Evolutionary conservation across 2,329 filamentous ascomycete genomes (phyloP).

Genomic region (Ascochyta pisi): DNA sequence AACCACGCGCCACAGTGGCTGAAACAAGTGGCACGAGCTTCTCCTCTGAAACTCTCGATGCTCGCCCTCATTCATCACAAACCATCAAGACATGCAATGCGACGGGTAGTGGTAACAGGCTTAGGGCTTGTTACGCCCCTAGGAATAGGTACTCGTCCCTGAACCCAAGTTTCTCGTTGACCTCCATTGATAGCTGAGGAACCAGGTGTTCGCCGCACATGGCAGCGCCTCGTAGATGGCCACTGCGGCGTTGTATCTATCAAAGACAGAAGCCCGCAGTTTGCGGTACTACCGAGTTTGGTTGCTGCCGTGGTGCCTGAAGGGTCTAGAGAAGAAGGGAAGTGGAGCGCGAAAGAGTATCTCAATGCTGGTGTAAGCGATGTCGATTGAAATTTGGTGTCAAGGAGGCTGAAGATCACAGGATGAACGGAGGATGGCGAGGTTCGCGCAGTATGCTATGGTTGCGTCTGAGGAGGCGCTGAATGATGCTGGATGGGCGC

Average conservation of each 20-base stretch:
- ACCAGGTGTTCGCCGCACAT: constrained; percentile 73
- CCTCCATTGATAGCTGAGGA: not conserved
- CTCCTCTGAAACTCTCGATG: not conserved
- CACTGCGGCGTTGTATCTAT: constrained; percentile 83
- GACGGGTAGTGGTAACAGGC: constrained; percentile 59
- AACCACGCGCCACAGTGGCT: constrained; percentile 23
- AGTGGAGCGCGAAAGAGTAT: constrained; percentile 58
- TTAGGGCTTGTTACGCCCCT: constrained; percentile 67
- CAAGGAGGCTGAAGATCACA: constrained; percentile 50
- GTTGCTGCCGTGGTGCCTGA: constrained; percentile 83
- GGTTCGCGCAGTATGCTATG: constrained; percentile 89
- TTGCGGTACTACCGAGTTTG: constrained; percentile 78
- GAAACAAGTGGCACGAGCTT: constrained; percentile 14
- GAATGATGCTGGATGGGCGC: constrained; percentile 79
- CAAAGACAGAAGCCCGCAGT: constrained; percentile 65
- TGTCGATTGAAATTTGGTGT: not conserved
- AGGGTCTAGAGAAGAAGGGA: constrained; percentile 53
- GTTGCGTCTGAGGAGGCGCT: constrained; percentile 87
- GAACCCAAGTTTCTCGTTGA: not conserved
- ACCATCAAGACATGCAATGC: constrained; percentile 53
- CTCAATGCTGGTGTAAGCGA: constrained; percentile 30
- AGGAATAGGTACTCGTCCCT: constrained; percentile 67
- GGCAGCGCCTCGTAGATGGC: constrained; percentile 79
- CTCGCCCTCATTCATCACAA: constrained; percentile 23
- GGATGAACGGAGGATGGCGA: constrained; percentile 82